Percentiles rank a stretch among this genome's conserved stretches.
These are phyloP conservation scores for Nicotiana obtusifolia DNA, from an alignment of 257 asterid species.

Conservation along the genomic window DNA sequence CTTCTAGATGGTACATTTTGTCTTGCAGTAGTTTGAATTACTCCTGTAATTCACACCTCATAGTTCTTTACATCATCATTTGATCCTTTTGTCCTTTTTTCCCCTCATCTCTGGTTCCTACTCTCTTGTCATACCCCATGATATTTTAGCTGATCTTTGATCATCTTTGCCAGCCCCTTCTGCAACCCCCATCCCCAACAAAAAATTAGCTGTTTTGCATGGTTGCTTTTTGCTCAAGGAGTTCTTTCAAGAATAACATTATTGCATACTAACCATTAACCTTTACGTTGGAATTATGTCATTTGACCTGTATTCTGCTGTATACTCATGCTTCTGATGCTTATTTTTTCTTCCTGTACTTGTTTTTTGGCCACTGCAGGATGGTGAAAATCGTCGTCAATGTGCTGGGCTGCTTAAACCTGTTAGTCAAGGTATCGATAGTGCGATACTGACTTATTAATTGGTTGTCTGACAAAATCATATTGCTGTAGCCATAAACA, in stretches of 20 bases:
- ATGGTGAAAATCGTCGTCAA: constrained; percentile 2
- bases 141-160: too few relatives aligned
- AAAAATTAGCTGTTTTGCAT: background rate
- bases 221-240: background rate
- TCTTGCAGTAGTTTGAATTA: too few relatives aligned
- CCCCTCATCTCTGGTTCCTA: too few relatives aligned
- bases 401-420: constrained; percentile 22
- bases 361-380: constrained; percentile 14
- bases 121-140: too few relatives aligned
- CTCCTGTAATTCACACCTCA: too few relatives aligned
- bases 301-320: background rate
- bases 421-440: constrained; percentile 16
- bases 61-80: too few relatives aligned
- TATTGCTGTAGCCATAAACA: background rate
- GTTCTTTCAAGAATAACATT: background rate
- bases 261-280: background rate
- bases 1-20: too few relatives aligned
- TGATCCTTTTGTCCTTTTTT: too few relatives aligned
- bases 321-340: background rate
- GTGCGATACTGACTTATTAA: background rate
- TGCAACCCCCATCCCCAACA: background rate
- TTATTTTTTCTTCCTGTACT: background rate
- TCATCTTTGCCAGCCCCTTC: too few relatives aligned
- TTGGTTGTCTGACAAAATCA: background rate
- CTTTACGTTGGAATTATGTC: background rate